Evolutionary conservation across 345 rosid species (phyloP).

Genomic region (Populus tremula): DNA sequence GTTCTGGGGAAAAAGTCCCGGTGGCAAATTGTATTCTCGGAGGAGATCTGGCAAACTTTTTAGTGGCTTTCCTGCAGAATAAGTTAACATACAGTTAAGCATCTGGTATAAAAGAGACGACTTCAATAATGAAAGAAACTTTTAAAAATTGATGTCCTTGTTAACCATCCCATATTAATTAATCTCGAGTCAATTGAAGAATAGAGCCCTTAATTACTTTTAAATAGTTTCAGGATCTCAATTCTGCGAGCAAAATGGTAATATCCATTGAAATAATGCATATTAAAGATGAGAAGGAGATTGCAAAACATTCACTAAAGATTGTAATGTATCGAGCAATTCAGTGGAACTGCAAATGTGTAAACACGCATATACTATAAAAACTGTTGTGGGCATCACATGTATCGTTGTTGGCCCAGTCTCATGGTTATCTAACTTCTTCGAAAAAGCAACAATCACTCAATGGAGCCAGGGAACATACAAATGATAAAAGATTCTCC

Average conservation of each 20-base stretch:
- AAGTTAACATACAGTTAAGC: conserved; percentile 6
- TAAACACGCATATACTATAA: too few relatives aligned
- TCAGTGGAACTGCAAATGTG: neutral
- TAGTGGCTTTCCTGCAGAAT: conserved; percentile 58
- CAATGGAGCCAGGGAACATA: neutral
- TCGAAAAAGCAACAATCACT: neutral
- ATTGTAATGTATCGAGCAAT: too few relatives aligned
- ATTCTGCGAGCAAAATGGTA: neutral
- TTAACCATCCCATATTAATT: neutral
- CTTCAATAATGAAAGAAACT: neutral
- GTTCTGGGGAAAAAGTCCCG: conserved; percentile 89
- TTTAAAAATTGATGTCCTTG: neutral
- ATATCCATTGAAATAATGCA: neutral
- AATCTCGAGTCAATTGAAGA: neutral
- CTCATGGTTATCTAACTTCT: neutral
- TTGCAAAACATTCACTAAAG: neutral
- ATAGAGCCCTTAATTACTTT: neutral
- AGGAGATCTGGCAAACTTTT: conserved; percentile 85
- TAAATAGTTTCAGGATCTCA: neutral
- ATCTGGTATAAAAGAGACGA: neutral
- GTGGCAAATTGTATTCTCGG: conserved; percentile 80
- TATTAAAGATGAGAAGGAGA: neutral
- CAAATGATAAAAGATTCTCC: neutral
- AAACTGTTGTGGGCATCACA: neutral
- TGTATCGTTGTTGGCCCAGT: neutral